Base-by-base conservation (phyloP, 768 basidiomycete genomes). In the Mrakia gelida region DNA sequence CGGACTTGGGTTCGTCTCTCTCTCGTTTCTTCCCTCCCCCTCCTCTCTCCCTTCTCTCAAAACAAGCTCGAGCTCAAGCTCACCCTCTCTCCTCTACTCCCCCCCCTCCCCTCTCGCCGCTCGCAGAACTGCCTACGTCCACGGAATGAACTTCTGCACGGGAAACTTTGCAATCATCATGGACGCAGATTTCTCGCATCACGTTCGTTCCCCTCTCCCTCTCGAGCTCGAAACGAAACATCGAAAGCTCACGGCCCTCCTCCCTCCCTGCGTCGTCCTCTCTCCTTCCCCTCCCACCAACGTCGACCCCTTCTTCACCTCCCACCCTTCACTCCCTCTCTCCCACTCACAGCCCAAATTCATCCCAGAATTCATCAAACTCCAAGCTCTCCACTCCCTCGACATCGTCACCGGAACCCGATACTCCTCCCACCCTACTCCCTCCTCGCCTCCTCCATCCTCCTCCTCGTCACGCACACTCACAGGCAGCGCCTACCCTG, bases 131-230 rank as follows among this genome's bases (percentile, higher is more conserved):
- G 94, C 94, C 49, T 96, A 96, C 83, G 92, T 95, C 54, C 92
- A 96, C 82, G 94, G 94, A 18, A 87, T 96, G 70, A 91, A 93
- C 81, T 95, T 92, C 84, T 92, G 91, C 81, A 91, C 91, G 0
- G 94, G 94, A 13, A 92, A 93, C 84, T 96, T 95, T 85, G 93
- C 95, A 30, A 92, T 95, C 82, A 95, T 96, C 83, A 96, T 96
- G 94, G 94, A 96, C 81, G 94, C 94, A 72, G 94, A 96, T 85
- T 95, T 96, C 85, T 95, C 93, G 8, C 94, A 96, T 82, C 94
- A 96, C 81, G 94, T 94, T 85, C 65, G 91, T 85, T 52, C 49
- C 32, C 54, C 65, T 21, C 41, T 41, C 54, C 16, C 26, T 71
- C 59, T 23, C 11, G 38, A 18, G 15, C 18, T 52, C 18, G 49